Evolutionary conservation across 164 flowering plant genomes (phyloP), one percentile per base, ranked within the genome.

Genomic region (Tetracentron sinense): DNA sequence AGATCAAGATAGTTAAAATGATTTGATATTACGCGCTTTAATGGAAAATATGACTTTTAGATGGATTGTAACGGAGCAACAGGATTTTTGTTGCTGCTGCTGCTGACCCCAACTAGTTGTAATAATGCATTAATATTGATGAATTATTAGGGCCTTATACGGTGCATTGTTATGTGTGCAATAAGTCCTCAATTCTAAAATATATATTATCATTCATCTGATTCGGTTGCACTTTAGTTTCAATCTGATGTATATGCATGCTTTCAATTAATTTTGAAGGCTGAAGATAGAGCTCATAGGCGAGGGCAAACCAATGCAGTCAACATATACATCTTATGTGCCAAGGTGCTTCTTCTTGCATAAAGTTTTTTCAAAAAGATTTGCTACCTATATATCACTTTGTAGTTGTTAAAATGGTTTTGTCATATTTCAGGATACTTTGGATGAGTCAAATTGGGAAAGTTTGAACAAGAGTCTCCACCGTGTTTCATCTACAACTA

Each of bases 241-340:
- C 35, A n/a, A n/a, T n/a, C n/a, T 49, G 53, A 49, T 49, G 53
- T 7, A 5, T 49, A n/a, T 49, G 22, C 11, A 49, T 33, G n/a
- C n/a, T n/a, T 52, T 3, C 22, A 0, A 44, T 20, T 22, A 56
- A 63, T 27, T 64, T 69, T 75, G 58, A 74, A 94, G 99, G 99
- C 97, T 61, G 99, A 95, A 69, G 90, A 83, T 77, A 81, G 99
- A 82, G 96, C 97, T 66, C 99, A 95, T 72, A 83, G 97, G 65
- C 85, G 87, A 60, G 99, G 99, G 51, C 99, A 95, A 72, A 82
- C 76, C 52, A 89, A 81, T 67, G 83, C 90, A 6, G 95, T 95
- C 75, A 92, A 92, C 65, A 67, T 92, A 51, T 95, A 92, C 68
- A 83, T 89, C 49, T 94, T 95, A 59, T 86, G 94, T 77, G 99